These are phyloP conservation scores for Mycena citricolor DNA, from an alignment of 1,284 basidiomycete genomes.

Conservation along the genomic window DNA sequence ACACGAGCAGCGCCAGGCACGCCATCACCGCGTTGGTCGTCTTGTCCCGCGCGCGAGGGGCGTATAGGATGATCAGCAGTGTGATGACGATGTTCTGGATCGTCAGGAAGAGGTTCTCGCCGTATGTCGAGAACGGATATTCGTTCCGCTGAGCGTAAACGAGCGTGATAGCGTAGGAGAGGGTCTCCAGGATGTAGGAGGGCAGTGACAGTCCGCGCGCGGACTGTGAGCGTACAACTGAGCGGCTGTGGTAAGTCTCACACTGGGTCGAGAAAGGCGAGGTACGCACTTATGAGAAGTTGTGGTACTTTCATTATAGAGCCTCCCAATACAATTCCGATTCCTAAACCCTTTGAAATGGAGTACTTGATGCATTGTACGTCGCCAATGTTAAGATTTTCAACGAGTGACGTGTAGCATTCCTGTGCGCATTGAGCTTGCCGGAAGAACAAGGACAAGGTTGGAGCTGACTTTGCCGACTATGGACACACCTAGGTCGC, in stretches of 20 bases:
- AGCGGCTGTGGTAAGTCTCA: constrained; percentile 8
- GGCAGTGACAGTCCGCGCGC: constrained; percentile 83
- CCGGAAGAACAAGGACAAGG: neutral
- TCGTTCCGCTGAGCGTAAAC: constrained; percentile 82
- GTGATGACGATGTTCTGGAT: constrained; percentile 84
- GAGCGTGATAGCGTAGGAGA: constrained; percentile 83
- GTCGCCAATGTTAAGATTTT: constrained; percentile 85
- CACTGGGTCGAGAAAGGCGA: neutral
- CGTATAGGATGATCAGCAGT: constrained; percentile 73
- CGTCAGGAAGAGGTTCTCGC: constrained; percentile 89
- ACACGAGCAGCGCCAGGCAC: constrained; percentile 39
- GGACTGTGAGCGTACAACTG: constrained; percentile 64
- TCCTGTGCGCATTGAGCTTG: constrained; percentile 45
- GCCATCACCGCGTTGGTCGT: constrained; percentile 35
- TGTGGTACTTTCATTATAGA: constrained; percentile 97
- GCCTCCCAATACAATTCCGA: constrained; percentile 92
- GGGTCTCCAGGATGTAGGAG: constrained; percentile 82
- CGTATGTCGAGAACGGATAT: constrained; percentile 95
- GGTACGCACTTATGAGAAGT: constrained; percentile 64
- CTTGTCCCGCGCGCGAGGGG: constrained; percentile 34
- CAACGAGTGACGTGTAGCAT: constrained; percentile 90
- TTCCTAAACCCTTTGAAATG: constrained; percentile 88
- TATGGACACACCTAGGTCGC: constrained; percentile 77
- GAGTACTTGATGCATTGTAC: constrained; percentile 87
- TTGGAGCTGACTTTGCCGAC: constrained; percentile 70